Evolutionary conservation across 352 stramenopile species (phyloP).

Genomic region (Phytophthora chlamydospora): DNA sequence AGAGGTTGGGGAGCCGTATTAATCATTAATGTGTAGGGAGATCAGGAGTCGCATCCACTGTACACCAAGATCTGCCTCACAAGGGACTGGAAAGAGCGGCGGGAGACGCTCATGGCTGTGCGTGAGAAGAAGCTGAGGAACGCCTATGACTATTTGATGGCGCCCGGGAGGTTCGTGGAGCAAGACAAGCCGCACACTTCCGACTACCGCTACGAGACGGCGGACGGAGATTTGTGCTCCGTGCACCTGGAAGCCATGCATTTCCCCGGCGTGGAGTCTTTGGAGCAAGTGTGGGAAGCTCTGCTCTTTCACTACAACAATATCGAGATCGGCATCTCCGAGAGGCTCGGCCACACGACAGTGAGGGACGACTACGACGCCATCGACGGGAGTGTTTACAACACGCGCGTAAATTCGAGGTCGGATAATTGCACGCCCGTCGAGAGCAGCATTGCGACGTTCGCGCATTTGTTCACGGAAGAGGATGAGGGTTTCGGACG

Average conservation of each 20-base stretch:
- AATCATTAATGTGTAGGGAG: constrained; percentile 7
- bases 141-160: constrained; percentile 32
- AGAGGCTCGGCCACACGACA: constrained; percentile 33
- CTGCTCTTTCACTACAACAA: constrained; percentile 40
- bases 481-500: constrained; percentile 6
- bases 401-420: constrained; percentile 22
- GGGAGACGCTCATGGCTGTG: constrained; percentile 28
- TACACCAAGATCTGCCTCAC: constrained; percentile 28
- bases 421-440: constrained; percentile 18
- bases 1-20: neutral
- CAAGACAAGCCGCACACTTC: constrained; percentile 17
- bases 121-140: constrained; percentile 30
- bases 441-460: constrained; percentile 31
- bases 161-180: constrained; percentile 22
- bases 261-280: constrained; percentile 28
- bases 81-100: constrained; percentile 33
- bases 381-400: constrained; percentile 14
- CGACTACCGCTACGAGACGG: constrained; percentile 29
- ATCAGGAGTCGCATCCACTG: constrained; percentile 27
- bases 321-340: constrained; percentile 42
- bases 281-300: constrained; percentile 39
- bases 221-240: constrained; percentile 31
- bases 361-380: constrained; percentile 32
- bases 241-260: constrained; percentile 28
- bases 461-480: constrained; percentile 22